Conservation (phyloP, 768 basidiomycete species). For the Kondoa malvinella region DNA sequence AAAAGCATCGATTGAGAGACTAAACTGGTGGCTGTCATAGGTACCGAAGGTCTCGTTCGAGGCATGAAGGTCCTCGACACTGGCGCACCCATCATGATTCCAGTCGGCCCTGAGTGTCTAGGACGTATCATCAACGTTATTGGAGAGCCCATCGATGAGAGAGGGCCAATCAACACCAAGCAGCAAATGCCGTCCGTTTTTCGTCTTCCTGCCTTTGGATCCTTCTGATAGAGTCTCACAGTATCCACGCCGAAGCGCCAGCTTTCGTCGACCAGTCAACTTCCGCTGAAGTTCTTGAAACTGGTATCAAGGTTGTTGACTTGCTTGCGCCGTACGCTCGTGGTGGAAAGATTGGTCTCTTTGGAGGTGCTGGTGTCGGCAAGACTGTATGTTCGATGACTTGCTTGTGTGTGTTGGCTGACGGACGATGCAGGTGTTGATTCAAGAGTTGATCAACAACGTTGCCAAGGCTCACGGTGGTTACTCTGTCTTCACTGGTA, state of each 20-base stretch:
- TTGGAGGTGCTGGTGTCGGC: slow-evolving; percentile 99
- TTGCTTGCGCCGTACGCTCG: slow-evolving; percentile 98
- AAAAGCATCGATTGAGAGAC: neutral
- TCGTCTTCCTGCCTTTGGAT: neutral
- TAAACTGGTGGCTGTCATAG: slow-evolving; percentile 10
- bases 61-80: slow-evolving; percentile 95
- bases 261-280: slow-evolving; percentile 97
- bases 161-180: slow-evolving; percentile 93
- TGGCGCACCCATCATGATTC: slow-evolving; percentile 87
- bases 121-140: slow-evolving; percentile 99
- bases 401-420: neutral
- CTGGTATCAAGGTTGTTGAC: slow-evolving; percentile 99
- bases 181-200: slow-evolving; percentile 20
- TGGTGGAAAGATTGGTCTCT: slow-evolving; percentile 99
- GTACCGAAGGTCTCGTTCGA: slow-evolving; percentile 99
- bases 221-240: slow-evolving; percentile 42
- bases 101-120: slow-evolving; percentile 82
- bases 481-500: slow-evolving; percentile 68
- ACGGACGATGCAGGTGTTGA: slow-evolving; percentile 35
- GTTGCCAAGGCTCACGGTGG: slow-evolving; percentile 99
- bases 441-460: slow-evolving; percentile 96
- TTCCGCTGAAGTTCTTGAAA: slow-evolving; percentile 95
- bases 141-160: slow-evolving; percentile 95
- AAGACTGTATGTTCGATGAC: slow-evolving; percentile 94
- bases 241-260: slow-evolving; percentile 91